Evolutionary conservation across 306 rosid genomes (phyloP), one percentile per base, ranked within the genome.

Genomic region (Hylodesmum podocarpum): DNA sequence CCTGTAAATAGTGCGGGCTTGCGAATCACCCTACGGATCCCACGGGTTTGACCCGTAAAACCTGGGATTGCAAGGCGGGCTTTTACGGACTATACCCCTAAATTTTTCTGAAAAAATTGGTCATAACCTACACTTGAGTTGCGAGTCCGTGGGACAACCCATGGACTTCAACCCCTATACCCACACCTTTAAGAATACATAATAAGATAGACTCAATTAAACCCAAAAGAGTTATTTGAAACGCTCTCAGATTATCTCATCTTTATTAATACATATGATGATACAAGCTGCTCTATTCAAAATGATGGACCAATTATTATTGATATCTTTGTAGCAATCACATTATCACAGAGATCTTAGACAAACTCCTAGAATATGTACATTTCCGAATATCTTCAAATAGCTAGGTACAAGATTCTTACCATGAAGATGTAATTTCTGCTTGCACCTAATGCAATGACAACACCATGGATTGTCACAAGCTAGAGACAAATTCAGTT

Each of bases 331-430:
- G 44, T 55, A 72, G 37, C 29, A 24, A 39, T 11, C 68, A 73
- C 43, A 39, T n/a, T 4, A 50, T 58, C 40, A 66, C 43, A 36
- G 39, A 55, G 39, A 55, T 67, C 63, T 19, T 2, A 21, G 29
- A n/a, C 70, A 78, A 57, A 19, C 22, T 55, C 44, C 41, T 21
- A 15, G 18, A 29, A 55, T 67, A 68, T 78, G 61, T 78, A 78
- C 76, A 68, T 55, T 78, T 41, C 51, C 16, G 39, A 15, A 29
- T 27, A 40, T 50, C 40, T n/a, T 50, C 57, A 66, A 27, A 40
- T 24, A 49, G 11, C 9, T 27, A 75, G 29, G 53, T 34, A 51
- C 0, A 24, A 12, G 41, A 64, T 46, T 75, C 18, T 63, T 33
- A 61, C 36, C 71, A 43, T 27, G 47, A 74, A 49, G 51, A 40